Conservation (phyloP, 257 asterid genomes). For the Penstemon eatonii region DNA sequence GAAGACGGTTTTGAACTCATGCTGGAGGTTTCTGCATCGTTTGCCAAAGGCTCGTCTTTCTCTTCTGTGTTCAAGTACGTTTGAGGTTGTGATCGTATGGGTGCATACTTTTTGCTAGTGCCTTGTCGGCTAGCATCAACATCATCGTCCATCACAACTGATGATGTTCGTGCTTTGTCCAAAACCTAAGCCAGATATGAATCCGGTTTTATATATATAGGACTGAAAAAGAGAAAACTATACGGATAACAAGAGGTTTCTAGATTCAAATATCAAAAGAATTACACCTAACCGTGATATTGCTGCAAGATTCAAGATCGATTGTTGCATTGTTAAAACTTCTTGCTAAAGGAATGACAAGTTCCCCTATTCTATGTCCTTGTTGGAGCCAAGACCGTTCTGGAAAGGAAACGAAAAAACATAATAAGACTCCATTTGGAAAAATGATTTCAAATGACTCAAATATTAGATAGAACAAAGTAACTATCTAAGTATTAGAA, state of each 20-base stretch:
- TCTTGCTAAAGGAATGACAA: conserved; percentile 76
- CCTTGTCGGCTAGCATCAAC: conserved; percentile 28
- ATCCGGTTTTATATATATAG: background rate
- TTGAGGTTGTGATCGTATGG: conserved; percentile 36
- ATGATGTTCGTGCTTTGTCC: conserved; percentile 36
- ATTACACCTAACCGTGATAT: conserved; percentile 40
- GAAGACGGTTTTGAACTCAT: conserved; percentile 37
- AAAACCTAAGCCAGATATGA: conserved; percentile 34
- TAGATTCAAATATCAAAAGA: conserved; percentile 2
- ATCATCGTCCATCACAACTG: conserved; percentile 36
- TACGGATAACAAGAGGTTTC: background rate
- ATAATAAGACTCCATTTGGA: background rate
- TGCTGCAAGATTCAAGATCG: conserved; percentile 56
- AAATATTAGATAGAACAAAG: too few species aligned
- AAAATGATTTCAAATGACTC: too few species aligned
- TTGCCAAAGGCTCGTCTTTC: conserved; percentile 14
- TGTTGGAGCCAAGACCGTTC: conserved; percentile 72
- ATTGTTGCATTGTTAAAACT: conserved; percentile 50
- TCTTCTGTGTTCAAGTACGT: conserved; percentile 26
- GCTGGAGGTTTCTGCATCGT: conserved; percentile 25
- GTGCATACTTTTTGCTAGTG: conserved; percentile 30
- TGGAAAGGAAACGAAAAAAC: conserved; percentile 28
- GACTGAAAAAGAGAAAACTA: background rate
- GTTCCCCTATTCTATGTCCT: conserved; percentile 80
- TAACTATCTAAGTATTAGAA: too few species aligned